Conservation (phyloP, 2,329 filamentous ascomycete species). For the Aaosphaeria arxii region DNA sequence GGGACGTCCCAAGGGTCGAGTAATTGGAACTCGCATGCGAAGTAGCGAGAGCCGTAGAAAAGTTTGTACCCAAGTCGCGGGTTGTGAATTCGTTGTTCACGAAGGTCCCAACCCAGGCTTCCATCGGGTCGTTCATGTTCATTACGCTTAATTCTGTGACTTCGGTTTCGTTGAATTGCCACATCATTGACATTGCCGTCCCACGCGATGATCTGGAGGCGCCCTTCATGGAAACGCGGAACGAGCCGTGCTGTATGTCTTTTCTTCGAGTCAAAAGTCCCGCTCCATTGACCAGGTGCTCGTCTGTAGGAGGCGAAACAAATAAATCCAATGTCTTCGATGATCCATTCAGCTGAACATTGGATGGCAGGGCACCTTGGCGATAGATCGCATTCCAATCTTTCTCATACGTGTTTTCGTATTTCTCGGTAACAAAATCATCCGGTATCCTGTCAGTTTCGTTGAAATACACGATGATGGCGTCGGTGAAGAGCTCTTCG, state of each 20-base stretch:
- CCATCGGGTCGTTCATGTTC: conserved; percentile 40
- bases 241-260: conserved; percentile 50
- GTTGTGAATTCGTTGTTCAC: conserved; percentile 39
- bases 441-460: conserved; percentile 39
- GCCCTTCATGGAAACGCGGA: conserved; percentile 43
- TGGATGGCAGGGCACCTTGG: conserved; percentile 41
- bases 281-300: conserved; percentile 45
- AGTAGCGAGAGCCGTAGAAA: conserved; percentile 31
- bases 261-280: conserved; percentile 42
- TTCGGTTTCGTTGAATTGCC: conserved; percentile 46
- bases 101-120: conserved; percentile 41
- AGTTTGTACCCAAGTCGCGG: conserved; percentile 39
- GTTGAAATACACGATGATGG: conserved; percentile 51
- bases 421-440: conserved; percentile 41
- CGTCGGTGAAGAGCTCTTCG: conserved; percentile 44
- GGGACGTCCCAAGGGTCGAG: conserved; percentile 31
- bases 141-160: conserved; percentile 44
- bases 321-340: conserved; percentile 34
- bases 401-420: conserved; percentile 44
- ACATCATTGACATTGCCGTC: conserved; percentile 46
- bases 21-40: conserved; percentile 33
- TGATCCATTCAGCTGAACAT: conserved; percentile 34
- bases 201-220: conserved; percentile 35
- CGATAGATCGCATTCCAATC: conserved; percentile 47
- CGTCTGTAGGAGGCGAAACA: conserved; percentile 26